phyloP scores from a whole-genome alignment of 495 filamentous ascomycete species.

The Penicillium diatomitis region DNA sequence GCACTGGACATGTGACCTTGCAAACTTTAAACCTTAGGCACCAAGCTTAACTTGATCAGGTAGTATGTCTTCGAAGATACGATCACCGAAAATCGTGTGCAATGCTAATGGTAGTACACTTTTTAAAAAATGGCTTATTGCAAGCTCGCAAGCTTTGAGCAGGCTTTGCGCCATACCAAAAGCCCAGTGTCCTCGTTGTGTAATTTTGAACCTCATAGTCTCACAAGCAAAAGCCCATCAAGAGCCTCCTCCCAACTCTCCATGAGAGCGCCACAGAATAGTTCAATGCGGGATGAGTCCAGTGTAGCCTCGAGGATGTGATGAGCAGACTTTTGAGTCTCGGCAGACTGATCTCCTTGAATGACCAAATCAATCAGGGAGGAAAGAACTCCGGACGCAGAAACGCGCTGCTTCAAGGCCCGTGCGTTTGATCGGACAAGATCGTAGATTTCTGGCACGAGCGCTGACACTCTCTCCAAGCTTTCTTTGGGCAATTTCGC shows the following conservation, averaged over 20 bases:
- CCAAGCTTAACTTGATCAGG: background rate
- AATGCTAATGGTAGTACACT: too few species aligned
- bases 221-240: constrained; percentile 28
- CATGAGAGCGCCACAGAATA: constrained; percentile 36
- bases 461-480: constrained; percentile 16
- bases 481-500: constrained; percentile 28
- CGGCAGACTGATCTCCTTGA: constrained; percentile 13
- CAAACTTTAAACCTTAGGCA: constrained; percentile 5
- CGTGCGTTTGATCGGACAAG: constrained; percentile 24
- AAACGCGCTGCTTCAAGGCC: constrained; percentile 27
- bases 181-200: background rate
- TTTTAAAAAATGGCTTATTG: too few species aligned
- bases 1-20: background rate
- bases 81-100: too few species aligned
- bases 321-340: constrained; percentile 23
- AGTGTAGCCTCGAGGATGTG: constrained; percentile 24
- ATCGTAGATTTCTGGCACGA: constrained; percentile 26
- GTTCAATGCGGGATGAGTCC: constrained; percentile 28
- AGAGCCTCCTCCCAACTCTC: constrained; percentile 42
- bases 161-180: too few species aligned
- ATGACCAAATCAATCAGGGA: constrained; percentile 29
- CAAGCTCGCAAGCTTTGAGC: too few species aligned
- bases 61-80: background rate
- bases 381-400: constrained; percentile 29
- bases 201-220: constrained; percentile 13